Base-by-base conservation (phyloP, 2,329 filamentous ascomycete species). In the Diplodia mutila region DNA sequence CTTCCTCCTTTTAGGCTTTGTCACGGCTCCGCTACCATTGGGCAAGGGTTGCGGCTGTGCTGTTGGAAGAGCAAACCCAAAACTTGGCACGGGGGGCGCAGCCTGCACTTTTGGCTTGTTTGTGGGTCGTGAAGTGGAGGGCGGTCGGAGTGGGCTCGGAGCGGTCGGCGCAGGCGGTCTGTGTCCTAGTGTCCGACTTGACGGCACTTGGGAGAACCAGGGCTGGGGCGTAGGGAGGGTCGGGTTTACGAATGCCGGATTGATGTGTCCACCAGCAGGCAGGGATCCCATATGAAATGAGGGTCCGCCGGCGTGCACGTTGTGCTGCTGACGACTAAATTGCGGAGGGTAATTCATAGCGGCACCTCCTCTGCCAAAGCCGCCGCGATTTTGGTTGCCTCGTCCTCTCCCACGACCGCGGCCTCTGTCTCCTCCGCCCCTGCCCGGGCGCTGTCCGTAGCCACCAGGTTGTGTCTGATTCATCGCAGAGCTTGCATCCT, bases 1-100 rank as follows among this genome's bases (percentile, higher is more conserved):
- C 80, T 89, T 90, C 67, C 89, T 86, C 82, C 90, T 90, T 83
- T 91, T 91, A 77, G 89, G 90, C 42, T 70, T 71, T 16, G 67
- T 66, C 25, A 14, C 39, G 8, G 51, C 25, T 18, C 18, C 9
- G 21, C 7, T n/a, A 12, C 25, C 39, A 12, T 53, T 27, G 11
- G 39, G 11, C n/a, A 27, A 23, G 1, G 3, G n/a, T 39, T 57
- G 55, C 21, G 57, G 49, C 2, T 49, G 46, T 8, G n/a, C 18
- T 12, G 49, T 42, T 3, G 75, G 76, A 4, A 79, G 57, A 0
- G 72, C 69, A 61, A 78, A 79, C 1, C 76, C 77, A 65, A 80
- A 80, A 59, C 73, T 76, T 7, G 74, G 74, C 16, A 80, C 72
- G 2, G 76, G 69, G 11, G 78, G 78, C 14, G 78, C 69, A 25